Evolutionary conservation across 1,139 yeast species (phyloP), one percentile per base, ranked within the genome.

Genomic region (Candida tunisiensis): DNA sequence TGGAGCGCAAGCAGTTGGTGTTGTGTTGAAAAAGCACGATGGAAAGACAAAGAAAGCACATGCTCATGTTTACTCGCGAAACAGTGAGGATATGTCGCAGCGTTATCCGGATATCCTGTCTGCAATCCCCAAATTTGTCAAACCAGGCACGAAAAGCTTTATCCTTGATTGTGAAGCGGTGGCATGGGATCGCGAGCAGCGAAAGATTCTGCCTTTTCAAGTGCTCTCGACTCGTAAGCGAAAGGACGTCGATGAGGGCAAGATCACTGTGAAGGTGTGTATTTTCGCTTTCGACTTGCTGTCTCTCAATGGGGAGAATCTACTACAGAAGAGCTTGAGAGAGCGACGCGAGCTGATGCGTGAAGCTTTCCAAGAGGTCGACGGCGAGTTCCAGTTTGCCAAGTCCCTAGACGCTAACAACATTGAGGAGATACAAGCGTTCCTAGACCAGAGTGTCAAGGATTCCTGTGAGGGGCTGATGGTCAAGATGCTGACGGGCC

Each of bases 141-240:
- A 52, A 15, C 51, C 56, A 2, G 45, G 41, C 4, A 54, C 62
- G 11, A 45, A 47, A 6, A 56, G 59, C 27, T 69, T 85, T 51
- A 82, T 88, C 32, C 51, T 88, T 31, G 99, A 88, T 48, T 80
- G 95, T 53, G 99, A 88, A 51, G 95, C 95, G 5, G 98, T 91
- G n/a, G 99, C 98, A 0, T 88, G 94, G 93, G 95, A 88, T 49
- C 59, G 74, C 33, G 72, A 61, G 26, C 60, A 64, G 13, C 52
- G 69, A 16, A 79, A 75, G 47, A 85, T 91, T 31, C 55, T 88
- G 31, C 98, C 99, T 0, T 88, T 88, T 52, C 99, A 88, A 49
- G 74, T 82, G 0, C 55, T 88, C 27, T 77, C 94, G 2, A 88
- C 98, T 0, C 68, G 99, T 48, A 88, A 88, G 51, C 67, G 96